Evolutionary conservation across 2,329 filamentous ascomycete species (phyloP).

Genomic region (Mollisia scopiformis): DNA sequence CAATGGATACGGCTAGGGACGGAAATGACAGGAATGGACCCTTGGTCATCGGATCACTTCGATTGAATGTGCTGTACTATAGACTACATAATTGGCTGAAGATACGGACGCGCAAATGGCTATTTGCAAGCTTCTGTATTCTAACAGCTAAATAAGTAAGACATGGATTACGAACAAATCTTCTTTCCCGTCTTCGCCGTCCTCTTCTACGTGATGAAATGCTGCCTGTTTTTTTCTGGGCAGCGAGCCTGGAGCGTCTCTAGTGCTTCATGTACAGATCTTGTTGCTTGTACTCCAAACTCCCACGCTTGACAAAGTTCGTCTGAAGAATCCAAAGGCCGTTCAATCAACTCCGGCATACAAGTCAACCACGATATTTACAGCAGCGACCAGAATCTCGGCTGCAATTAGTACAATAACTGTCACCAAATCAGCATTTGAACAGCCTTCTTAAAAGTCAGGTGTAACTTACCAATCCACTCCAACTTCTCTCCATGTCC

Average conservation of each 20-base stretch:
- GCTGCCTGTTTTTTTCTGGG: background rate
- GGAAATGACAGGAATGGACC: too few relatives aligned
- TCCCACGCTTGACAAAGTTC: background rate
- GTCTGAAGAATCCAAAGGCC: background rate
- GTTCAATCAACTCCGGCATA: conserved; percentile 69
- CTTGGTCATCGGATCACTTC: too few relatives aligned
- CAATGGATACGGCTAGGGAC: too few relatives aligned
- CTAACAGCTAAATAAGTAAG: background rate
- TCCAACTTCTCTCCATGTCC: conserved; percentile 88
- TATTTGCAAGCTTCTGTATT: background rate
- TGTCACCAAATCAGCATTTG: conserved; percentile 39
- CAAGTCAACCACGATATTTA: conserved; percentile 94
- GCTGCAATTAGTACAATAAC: conserved; percentile 96
- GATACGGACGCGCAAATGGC: background rate
- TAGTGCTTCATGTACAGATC: background rate
- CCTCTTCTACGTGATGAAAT: background rate
- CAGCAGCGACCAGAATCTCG: conserved; percentile 87
- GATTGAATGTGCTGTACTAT: too few relatives aligned
- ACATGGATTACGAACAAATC: background rate
- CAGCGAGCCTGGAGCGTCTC: background rate
- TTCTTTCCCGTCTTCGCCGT: background rate
- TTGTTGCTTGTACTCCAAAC: background rate
- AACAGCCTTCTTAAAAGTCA: background rate
- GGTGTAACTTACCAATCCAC: conserved; percentile 75
- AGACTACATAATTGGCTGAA: too few relatives aligned